phyloP scores from a whole-genome alignment of 441 rosid genomes.

The Populus trichocarpa region DNA sequence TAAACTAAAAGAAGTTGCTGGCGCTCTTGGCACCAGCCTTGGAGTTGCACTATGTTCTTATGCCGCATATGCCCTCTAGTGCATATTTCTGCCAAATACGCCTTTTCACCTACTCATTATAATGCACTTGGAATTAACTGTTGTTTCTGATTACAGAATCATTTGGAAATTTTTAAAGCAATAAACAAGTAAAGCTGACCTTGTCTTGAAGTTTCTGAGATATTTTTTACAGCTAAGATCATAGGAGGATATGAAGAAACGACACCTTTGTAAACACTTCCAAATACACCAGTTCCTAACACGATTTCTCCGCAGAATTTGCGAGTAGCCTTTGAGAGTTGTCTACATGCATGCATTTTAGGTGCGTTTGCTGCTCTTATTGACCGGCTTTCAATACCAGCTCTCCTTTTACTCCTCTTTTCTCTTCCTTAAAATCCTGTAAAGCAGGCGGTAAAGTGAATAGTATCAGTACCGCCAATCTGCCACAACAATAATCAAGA shows the following conservation, averaged over 20 bases:
- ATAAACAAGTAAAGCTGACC: slow-evolving; percentile 12
- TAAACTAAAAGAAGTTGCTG: slow-evolving; percentile 39
- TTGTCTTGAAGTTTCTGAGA: slow-evolving; percentile 37
- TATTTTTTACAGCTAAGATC: slow-evolving; percentile 36
- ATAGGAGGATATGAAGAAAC: slow-evolving; percentile 19
- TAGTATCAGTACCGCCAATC: not conserved
- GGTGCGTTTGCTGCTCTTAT: slow-evolving; percentile 31
- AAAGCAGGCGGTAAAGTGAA: no score
- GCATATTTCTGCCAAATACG: slow-evolving; percentile 42
- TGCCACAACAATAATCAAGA: not conserved
- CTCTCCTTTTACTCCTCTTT: not conserved
- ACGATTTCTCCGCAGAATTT: slow-evolving; percentile 36
- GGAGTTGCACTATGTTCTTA: slow-evolving; percentile 40
- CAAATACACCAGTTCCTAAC: slow-evolving; percentile 41
- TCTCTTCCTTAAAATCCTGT: not conserved
- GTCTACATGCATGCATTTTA: slow-evolving; percentile 27
- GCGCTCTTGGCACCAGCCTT: slow-evolving; percentile 41
- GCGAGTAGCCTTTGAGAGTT: slow-evolving; percentile 32
- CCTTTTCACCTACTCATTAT: slow-evolving; percentile 12
- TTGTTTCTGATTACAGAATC: not conserved
- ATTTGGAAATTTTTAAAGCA: not conserved
- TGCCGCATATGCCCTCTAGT: slow-evolving; percentile 44
- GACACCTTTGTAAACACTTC: slow-evolving; percentile 39
- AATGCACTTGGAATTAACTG: not conserved
- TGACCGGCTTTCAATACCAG: slow-evolving; percentile 3